Conservation (phyloP, 2,329 filamentous ascomycete species). For the Mycosphaerella arachidis region DNA sequence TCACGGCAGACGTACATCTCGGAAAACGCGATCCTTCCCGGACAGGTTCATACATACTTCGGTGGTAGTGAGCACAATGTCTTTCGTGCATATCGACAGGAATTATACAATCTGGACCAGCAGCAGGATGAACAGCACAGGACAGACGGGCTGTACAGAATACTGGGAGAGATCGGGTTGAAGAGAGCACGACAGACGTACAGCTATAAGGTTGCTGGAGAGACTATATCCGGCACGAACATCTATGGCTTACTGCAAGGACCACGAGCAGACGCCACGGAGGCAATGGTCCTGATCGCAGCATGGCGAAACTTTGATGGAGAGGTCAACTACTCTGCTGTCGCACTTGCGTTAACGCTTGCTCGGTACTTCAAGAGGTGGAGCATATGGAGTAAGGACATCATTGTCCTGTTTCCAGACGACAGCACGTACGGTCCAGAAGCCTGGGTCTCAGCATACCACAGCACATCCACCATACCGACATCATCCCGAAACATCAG, state of each 20-base stretch:
- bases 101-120: constrained; percentile 62
- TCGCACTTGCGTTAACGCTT: constrained; percentile 79
- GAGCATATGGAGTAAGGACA: constrained; percentile 99
- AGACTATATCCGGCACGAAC: constrained; percentile 75
- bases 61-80: constrained; percentile 93
- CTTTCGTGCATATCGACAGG: constrained; percentile 82
- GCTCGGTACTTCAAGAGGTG: constrained; percentile 95
- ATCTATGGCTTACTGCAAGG: constrained; percentile 90
- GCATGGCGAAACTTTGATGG: constrained; percentile 80
- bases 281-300: constrained; percentile 88
- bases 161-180: constrained; percentile 73
- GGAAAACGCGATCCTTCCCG: constrained; percentile 91
- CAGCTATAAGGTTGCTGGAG: constrained; percentile 73
- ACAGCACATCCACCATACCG: constrained; percentile 73
- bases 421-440: constrained; percentile 88
- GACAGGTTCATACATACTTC: constrained; percentile 97
- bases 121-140: constrained; percentile 37
- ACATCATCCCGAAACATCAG: constrained; percentile 52
- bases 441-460: constrained; percentile 97
- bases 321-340: constrained; percentile 77
- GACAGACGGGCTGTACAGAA: constrained; percentile 58
- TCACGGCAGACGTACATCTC: constrained; percentile 93
- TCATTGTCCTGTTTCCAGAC: constrained; percentile 82
- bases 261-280: constrained; percentile 90
- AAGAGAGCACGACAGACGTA: constrained; percentile 88